These are phyloP conservation scores for Pythium rishiriense DNA, from an alignment of 352 stramenopile species.

Conservation along the genomic window DNA sequence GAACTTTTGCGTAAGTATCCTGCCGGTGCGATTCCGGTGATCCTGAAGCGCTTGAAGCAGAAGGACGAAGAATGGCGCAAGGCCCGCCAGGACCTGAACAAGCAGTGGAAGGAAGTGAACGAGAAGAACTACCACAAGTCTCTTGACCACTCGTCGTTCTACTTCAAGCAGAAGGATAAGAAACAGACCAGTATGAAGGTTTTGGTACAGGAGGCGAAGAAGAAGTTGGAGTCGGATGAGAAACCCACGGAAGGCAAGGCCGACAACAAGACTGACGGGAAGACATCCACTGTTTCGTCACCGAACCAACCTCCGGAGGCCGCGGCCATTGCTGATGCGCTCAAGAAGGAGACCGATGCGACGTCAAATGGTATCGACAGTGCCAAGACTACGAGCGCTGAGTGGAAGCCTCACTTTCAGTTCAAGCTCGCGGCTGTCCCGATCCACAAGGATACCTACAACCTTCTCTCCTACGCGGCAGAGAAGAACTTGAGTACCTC, in stretches of 20 bases:
- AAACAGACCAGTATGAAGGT: constrained; percentile 95
- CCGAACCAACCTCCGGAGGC: constrained; percentile 45
- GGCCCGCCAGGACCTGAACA: constrained; percentile 93
- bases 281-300: constrained; percentile 25
- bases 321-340: constrained; percentile 57
- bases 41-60: constrained; percentile 97
- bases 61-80: constrained; percentile 98
- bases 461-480: constrained; percentile 72
- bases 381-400: not conserved
- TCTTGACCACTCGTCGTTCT: constrained; percentile 98
- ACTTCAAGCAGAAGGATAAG: constrained; percentile 99
- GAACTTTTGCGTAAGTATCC: constrained; percentile 97
- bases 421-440: constrained; percentile 74
- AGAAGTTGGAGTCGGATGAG: constrained; percentile 72
- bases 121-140: constrained; percentile 99
- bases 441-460: constrained; percentile 86
- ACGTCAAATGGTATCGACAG: constrained; percentile 9
- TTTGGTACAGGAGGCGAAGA: constrained; percentile 88
- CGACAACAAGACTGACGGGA: constrained; percentile 30
- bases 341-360: constrained; percentile 48
- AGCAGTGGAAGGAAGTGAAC: constrained; percentile 97
- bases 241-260: constrained; percentile 31
- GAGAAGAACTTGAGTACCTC: constrained; percentile 81
- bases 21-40: constrained; percentile 95
- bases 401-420: constrained; percentile 73